These are phyloP conservation scores for Pyrenochaeta sp. DNA, from an alignment of 2,329 filamentous ascomycete genomes.

Conservation along the genomic window DNA sequence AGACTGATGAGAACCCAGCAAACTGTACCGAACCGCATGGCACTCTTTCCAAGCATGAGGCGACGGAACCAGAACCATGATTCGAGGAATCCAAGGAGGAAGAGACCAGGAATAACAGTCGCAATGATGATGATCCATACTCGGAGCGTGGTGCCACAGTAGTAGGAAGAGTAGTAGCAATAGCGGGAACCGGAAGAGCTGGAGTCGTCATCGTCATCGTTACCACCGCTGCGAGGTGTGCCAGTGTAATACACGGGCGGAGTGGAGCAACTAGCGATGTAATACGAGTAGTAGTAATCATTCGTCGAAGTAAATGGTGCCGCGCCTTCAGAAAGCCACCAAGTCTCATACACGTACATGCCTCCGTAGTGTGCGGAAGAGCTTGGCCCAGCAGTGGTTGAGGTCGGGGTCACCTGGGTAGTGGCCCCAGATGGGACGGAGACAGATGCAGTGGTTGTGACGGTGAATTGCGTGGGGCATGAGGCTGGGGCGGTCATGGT, in stretches of 20 bases:
- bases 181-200: constrained; percentile 3
- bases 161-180: constrained; percentile 14
- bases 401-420: constrained; percentile 33
- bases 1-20: constrained; percentile 41
- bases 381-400: constrained; percentile 16
- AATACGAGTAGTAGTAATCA: constrained; percentile 32
- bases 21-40: constrained; percentile 40
- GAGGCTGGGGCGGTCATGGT: constrained; percentile 39
- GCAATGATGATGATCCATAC: constrained; percentile 41
- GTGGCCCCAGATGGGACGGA: constrained; percentile 30
- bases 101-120: constrained; percentile 33
- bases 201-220: constrained; percentile 4
- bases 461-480: constrained; percentile 33
- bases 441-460: constrained; percentile 27
- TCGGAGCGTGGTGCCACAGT: constrained; percentile 23
- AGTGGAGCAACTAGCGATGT: constrained; percentile 34
- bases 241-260: constrained; percentile 16
- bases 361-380: constrained; percentile 11
- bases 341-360: constrained; percentile 27
- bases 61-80: constrained; percentile 46
- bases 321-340: constrained; percentile 32
- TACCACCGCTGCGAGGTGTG: constrained; percentile 1
- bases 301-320: constrained; percentile 31
- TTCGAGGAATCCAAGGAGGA: constrained; percentile 42
- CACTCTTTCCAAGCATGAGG: constrained; percentile 41